Evolutionary conservation across 2,329 filamentous ascomycete species (phyloP).

Genomic region (Nannizziopsis barbatae): DNA sequence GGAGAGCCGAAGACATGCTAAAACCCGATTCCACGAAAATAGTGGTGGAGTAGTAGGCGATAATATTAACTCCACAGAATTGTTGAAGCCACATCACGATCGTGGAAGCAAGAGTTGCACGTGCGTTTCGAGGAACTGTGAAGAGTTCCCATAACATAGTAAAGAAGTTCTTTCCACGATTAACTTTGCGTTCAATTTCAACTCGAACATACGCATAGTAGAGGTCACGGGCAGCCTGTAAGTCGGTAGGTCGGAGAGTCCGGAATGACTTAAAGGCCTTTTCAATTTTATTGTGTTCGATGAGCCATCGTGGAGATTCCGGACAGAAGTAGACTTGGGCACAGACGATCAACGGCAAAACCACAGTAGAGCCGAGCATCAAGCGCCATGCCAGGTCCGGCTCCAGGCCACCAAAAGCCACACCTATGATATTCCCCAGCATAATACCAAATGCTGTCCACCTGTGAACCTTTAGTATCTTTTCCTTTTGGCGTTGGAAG

Average conservation of each 20-base stretch:
- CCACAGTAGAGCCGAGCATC: conserved; percentile 57
- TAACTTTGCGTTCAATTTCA: conserved; percentile 46
- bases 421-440: conserved; percentile 40
- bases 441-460: conserved; percentile 38
- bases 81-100: conserved; percentile 59
- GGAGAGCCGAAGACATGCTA: conserved; percentile 41
- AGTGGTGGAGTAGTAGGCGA: conserved; percentile 51
- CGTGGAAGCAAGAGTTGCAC: conserved; percentile 46
- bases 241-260: conserved; percentile 38
- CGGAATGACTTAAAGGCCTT: conserved; percentile 42
- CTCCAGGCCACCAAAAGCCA: conserved; percentile 35
- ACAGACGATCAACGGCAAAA: conserved; percentile 49
- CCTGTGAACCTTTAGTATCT: background rate
- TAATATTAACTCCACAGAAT: conserved; percentile 42
- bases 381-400: conserved; percentile 53
- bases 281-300: conserved; percentile 37
- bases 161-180: conserved; percentile 41
- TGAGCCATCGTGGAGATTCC: conserved; percentile 42
- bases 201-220: conserved; percentile 51
- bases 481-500: no score
- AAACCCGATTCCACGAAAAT: conserved; percentile 50
- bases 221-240: conserved; percentile 46
- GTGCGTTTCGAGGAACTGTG: conserved; percentile 51
- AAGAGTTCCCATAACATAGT: conserved; percentile 48
- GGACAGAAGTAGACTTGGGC: conserved; percentile 55